Conservation (phyloP, 441 rosid genomes). For the Hypseocharis bilobata region DNA sequence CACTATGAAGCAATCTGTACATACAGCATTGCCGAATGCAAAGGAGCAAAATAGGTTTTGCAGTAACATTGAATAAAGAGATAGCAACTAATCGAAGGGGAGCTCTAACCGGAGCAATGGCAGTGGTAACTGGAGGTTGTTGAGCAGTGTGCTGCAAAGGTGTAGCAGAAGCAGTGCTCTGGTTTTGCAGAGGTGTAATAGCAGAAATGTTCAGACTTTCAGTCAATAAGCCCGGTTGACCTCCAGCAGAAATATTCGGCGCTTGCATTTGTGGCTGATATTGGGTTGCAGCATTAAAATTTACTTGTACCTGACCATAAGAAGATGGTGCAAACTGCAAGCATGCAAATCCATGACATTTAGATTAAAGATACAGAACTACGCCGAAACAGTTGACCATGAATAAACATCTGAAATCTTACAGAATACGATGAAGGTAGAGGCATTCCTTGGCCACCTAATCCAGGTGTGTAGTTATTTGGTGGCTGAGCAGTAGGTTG, state of each 20-base stretch:
- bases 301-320: slow-evolving; percentile 42
- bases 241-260: slow-evolving; percentile 38
- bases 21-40: slow-evolving; percentile 11
- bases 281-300: slow-evolving; percentile 32
- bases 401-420: slow-evolving; percentile 24
- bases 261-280: slow-evolving; percentile 49
- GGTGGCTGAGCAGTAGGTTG: slow-evolving; percentile 45
- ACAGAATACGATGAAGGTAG: slow-evolving; percentile 55
- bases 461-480: slow-evolving; percentile 39
- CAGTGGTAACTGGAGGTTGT: slow-evolving; percentile 35
- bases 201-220: slow-evolving; percentile 35
- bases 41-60: slow-evolving; percentile 9
- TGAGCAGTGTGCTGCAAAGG: slow-evolving; percentile 31
- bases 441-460: slow-evolving; percentile 46
- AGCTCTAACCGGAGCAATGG: slow-evolving; percentile 34
- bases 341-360: slow-evolving; percentile 16
- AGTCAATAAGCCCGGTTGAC: slow-evolving; percentile 36
- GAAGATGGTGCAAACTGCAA: slow-evolving; percentile 54
- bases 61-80: slow-evolving; percentile 12
- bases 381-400: slow-evolving; percentile 11
- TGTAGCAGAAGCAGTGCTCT: slow-evolving; percentile 7
- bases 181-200: slow-evolving; percentile 27
- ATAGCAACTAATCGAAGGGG: slow-evolving; percentile 9
- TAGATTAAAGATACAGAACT: slow-evolving; percentile 11
- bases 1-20: slow-evolving; percentile 15